phyloP scores from a whole-genome alignment of 2,329 filamentous ascomycete species.

The Pezicula rhizophila region DNA sequence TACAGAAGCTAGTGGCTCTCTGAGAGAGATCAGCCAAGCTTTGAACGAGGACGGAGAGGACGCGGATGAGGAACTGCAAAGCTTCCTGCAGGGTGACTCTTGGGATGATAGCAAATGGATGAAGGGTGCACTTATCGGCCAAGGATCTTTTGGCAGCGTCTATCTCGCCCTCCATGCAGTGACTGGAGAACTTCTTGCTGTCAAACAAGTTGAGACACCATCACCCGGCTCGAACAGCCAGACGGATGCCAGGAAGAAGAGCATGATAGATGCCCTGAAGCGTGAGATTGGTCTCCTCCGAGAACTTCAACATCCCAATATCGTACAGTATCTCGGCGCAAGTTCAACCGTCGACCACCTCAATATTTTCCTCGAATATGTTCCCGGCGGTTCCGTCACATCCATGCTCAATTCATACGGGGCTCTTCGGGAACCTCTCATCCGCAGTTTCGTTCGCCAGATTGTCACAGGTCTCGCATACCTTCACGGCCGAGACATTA shows the following conservation, averaged over 20 bases:
- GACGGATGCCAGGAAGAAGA: slow-evolving; percentile 87
- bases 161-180: slow-evolving; percentile 93
- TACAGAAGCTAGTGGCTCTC: slow-evolving; percentile 66
- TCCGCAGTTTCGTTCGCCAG: slow-evolving; percentile 93
- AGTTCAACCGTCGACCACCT: slow-evolving; percentile 85
- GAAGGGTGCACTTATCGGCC: slow-evolving; percentile 95
- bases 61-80: slow-evolving; percentile 79
- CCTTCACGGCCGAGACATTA: slow-evolving; percentile 89
- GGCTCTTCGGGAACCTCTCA: slow-evolving; percentile 84
- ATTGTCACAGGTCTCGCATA: slow-evolving; percentile 91
- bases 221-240: slow-evolving; percentile 70
- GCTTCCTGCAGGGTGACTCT: slow-evolving; percentile 85
- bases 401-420: slow-evolving; percentile 99
- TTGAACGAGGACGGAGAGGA: slow-evolving; percentile 89
- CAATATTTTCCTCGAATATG: slow-evolving; percentile 99
- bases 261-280: slow-evolving; percentile 96
- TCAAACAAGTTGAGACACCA: slow-evolving; percentile 95
- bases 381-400: slow-evolving; percentile 92
- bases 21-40: slow-evolving; percentile 79
- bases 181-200: slow-evolving; percentile 93
- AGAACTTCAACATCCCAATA: slow-evolving; percentile 91
- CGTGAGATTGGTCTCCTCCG: slow-evolving; percentile 91
- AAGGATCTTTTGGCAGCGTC: slow-evolving; percentile 93
- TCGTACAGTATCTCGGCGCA: slow-evolving; percentile 95
- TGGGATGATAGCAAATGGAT: slow-evolving; percentile 99